Evolutionary conservation across 2,329 filamentous ascomycete species (phyloP).

Genomic region (Pseudonectria foliicola): DNA sequence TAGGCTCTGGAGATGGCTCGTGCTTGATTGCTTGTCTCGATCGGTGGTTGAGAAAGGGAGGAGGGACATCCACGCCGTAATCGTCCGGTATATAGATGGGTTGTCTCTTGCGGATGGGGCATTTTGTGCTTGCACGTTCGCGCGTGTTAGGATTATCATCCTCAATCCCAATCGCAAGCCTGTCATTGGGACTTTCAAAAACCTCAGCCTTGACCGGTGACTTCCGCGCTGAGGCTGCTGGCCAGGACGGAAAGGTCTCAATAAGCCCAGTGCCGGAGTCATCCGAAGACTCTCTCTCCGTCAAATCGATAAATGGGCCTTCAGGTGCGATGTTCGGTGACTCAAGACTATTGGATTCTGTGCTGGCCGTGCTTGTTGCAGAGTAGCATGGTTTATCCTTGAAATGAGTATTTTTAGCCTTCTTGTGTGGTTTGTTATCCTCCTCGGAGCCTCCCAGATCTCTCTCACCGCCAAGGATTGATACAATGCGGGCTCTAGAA

Average conservation of each 20-base stretch:
- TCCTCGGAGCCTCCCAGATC: conserved; percentile 3
- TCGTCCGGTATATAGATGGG: too few species aligned
- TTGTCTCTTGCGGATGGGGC: too few species aligned
- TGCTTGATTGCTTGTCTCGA: not conserved
- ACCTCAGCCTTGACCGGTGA: too few species aligned
- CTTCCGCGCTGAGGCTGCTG: too few species aligned
- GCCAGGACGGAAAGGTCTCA: too few species aligned
- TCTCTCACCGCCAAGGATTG: conserved; percentile 1
- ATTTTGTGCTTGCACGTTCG: too few species aligned
- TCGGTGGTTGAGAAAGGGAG: not conserved
- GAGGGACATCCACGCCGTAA: not conserved
- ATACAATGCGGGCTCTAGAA: conserved; percentile 1
- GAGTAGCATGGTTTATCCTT: not conserved
- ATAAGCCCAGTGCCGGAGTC: too few species aligned
- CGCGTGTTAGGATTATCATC: too few species aligned
- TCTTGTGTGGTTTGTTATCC: not conserved
- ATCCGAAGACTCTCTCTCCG: too few species aligned
- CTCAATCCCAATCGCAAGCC: too few species aligned
- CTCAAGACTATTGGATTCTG: not conserved
- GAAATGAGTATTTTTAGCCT: not conserved
- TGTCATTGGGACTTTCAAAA: too few species aligned
- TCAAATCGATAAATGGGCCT: too few species aligned
- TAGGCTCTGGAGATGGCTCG: not conserved
- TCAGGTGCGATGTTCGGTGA: not conserved
- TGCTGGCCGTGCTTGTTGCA: not conserved